Evolutionary conservation across 768 basidiomycete genomes (phyloP).

Genomic region (Kondoa malvinella): DNA sequence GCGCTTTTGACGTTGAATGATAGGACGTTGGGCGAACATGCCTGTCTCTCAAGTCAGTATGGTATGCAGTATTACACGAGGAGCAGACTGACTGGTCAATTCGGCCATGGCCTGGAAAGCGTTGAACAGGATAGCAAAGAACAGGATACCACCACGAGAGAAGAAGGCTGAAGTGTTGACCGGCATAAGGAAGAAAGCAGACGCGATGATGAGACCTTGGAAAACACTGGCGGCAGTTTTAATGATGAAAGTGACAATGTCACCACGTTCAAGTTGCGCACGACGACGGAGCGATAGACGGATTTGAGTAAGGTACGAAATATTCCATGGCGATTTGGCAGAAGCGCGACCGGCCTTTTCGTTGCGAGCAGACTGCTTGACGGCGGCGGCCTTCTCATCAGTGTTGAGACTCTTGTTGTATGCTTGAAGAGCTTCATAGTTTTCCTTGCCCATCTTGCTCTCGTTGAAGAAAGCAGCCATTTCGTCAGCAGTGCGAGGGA

Average conservation of each 20-base stretch:
- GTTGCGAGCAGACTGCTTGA: neutral
- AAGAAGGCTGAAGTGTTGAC: conserved; percentile 47
- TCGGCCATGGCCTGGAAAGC: conserved; percentile 33
- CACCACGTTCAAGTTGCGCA: conserved; percentile 38
- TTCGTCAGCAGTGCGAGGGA: conserved; percentile 37
- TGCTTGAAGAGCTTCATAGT: conserved; percentile 29
- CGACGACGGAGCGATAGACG: conserved; percentile 37
- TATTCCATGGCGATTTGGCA: conserved; percentile 35
- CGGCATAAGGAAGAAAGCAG: conserved; percentile 46
- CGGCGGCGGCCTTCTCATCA: conserved; percentile 14
- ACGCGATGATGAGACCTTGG: conserved; percentile 45
- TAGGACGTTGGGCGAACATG: conserved; percentile 23
- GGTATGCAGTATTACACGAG: neutral
- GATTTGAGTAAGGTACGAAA: conserved; percentile 39
- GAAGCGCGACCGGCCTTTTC: conserved; percentile 4
- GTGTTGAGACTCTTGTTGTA: conserved; percentile 32
- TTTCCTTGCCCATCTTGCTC: conserved; percentile 30
- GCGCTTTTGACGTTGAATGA: conserved; percentile 30
- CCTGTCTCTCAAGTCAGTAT: neutral
- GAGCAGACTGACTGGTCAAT: neutral
- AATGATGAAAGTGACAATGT: conserved; percentile 29
- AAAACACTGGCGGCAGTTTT: conserved; percentile 29
- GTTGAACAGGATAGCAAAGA: conserved; percentile 43
- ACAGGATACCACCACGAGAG: conserved; percentile 60
- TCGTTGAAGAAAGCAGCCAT: conserved; percentile 35